phyloP scores from a whole-genome alignment of 202 grass and related monocot species.

The Miscanthus sacchariflorus region DNA sequence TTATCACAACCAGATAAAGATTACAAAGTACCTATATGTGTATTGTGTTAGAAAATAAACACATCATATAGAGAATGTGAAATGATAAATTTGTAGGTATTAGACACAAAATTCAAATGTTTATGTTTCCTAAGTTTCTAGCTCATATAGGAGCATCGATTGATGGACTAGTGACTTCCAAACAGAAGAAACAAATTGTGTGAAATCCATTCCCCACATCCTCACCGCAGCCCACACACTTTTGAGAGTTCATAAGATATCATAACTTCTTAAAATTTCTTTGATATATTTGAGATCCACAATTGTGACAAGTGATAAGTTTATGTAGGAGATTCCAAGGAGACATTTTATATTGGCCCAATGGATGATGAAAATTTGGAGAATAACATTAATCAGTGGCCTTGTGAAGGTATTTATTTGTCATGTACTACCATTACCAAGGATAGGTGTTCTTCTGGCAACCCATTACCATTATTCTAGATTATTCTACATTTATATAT shows the following conservation, averaged over 20 bases:
- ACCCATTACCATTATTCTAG: neutral
- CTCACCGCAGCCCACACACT: neutral
- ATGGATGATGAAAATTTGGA: neutral
- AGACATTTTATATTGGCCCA: constrained; percentile 72
- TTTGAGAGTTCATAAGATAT: neutral
- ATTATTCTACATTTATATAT: constrained; percentile 2
- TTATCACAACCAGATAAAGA: too few species aligned
- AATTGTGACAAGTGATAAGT: neutral
- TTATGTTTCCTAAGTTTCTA: too few species aligned
- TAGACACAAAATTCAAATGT: too few species aligned
- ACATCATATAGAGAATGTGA: too few species aligned
- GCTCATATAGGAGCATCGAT: too few species aligned
- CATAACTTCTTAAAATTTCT: neutral
- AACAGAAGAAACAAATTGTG: too few species aligned
- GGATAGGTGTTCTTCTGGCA: neutral
- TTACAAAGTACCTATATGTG: too few species aligned
- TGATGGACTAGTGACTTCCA: too few species aligned
- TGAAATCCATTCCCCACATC: too few species aligned
- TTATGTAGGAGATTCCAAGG: constrained; percentile 64
- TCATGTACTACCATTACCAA: neutral
- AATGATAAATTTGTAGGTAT: too few species aligned
- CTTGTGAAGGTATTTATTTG: constrained; percentile 54
- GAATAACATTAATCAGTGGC: constrained; percentile 63
- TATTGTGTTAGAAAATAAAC: too few species aligned
- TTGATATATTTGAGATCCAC: neutral